These are phyloP conservation scores for Xylaria cubensis DNA, from an alignment of 495 filamentous ascomycete genomes.

Conservation along the genomic window DNA sequence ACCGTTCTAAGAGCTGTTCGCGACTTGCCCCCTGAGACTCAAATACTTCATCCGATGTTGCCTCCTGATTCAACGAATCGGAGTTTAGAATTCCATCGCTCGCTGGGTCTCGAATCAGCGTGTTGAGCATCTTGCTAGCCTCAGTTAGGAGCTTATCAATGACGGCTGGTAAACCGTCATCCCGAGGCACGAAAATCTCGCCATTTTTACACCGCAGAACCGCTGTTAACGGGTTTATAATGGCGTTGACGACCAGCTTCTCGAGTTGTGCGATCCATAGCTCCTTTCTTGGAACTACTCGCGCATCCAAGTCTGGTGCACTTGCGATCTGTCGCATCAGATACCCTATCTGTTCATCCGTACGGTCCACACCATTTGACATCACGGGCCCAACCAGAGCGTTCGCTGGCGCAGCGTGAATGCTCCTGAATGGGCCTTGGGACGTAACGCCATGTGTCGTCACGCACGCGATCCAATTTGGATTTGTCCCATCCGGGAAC, in stretches of 20 bases:
- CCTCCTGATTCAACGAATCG: not conserved
- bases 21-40: constrained; percentile 62
- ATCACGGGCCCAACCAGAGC: constrained; percentile 44
- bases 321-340: constrained; percentile 34
- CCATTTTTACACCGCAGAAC: constrained; percentile 78
- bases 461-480: constrained; percentile 70
- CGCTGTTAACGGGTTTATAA: constrained; percentile 83
- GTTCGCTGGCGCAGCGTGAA: constrained; percentile 69
- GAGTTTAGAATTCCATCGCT: constrained; percentile 34
- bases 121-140: constrained; percentile 63
- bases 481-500: constrained; percentile 57
- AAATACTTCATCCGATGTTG: constrained; percentile 44
- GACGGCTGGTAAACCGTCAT: constrained; percentile 60
- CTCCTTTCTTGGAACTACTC: constrained; percentile 51
- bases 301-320: constrained; percentile 51
- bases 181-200: constrained; percentile 66
- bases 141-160: constrained; percentile 67
- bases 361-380: constrained; percentile 34
- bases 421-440: constrained; percentile 62
- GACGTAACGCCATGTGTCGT: constrained; percentile 74
- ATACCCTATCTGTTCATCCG: constrained; percentile 22
- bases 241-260: constrained; percentile 76
- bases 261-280: constrained; percentile 58
- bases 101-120: constrained; percentile 41
- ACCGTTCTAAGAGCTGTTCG: constrained; percentile 52